Conservation (phyloP, 805 yeast genomes). For the Lachancea kluyveri region DNA sequence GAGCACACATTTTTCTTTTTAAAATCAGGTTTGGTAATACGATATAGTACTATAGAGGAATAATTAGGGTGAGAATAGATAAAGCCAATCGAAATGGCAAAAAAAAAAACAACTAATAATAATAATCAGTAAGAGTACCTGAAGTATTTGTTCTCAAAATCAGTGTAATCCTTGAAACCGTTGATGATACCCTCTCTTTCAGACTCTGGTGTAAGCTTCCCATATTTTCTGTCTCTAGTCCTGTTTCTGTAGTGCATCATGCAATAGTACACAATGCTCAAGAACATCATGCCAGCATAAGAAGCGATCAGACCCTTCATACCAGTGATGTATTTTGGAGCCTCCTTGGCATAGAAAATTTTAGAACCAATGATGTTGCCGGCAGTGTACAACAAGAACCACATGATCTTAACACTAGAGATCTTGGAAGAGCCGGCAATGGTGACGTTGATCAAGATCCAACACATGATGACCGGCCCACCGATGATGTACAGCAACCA, state of each 20-base stretch:
- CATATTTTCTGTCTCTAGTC: constrained; percentile 11
- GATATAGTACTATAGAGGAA: too few relatives aligned
- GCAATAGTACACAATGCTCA: constrained; percentile 12
- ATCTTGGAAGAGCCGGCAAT: constrained; percentile 18
- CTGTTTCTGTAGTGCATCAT: constrained; percentile 16
- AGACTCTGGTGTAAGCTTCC: constrained; percentile 12
- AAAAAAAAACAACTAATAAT: not conserved
- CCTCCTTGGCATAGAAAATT: constrained; percentile 15
- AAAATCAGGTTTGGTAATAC: too few relatives aligned
- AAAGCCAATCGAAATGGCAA: too few relatives aligned
- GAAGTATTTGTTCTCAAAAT: constrained; percentile 15
- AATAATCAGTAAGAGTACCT: constrained; percentile 12
- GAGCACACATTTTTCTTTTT: too few relatives aligned
- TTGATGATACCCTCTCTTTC: constrained; percentile 17
- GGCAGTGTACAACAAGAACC: constrained; percentile 17
- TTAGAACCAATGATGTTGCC: constrained; percentile 18
- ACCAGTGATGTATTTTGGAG: constrained; percentile 17
- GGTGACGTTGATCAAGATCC: constrained; percentile 17
- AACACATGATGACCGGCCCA: constrained; percentile 20
- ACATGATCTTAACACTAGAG: constrained; percentile 14
- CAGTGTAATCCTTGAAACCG: constrained; percentile 18
- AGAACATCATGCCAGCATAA: constrained; percentile 17
- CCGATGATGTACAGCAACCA: constrained; percentile 19
- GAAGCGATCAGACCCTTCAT: constrained; percentile 19
- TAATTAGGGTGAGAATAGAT: too few relatives aligned